Base-by-base conservation (phyloP, 805 yeast genomes). In the Saccharomycopsis fodiens region DNA sequence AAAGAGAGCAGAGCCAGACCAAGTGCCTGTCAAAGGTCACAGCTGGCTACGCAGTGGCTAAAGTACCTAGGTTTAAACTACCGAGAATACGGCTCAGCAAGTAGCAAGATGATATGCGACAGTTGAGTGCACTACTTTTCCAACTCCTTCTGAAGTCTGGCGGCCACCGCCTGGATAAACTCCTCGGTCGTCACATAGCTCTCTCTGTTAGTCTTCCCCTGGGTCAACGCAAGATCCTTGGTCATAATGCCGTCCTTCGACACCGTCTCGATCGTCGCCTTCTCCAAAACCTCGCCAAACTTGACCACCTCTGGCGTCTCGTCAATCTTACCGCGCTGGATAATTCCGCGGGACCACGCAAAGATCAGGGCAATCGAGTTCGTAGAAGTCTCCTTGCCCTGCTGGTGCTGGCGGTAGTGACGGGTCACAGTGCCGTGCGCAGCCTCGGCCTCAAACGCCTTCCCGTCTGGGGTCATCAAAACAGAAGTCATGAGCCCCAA, bases 401-500 rank as follows among this genome's bases (percentile, higher is more conserved):
- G 77, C 65, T 84, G 91, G 57, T 80, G 78, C 63, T 78, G 84
- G 74, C 91, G 80, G 68, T 69, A 84, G 60, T 84, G 93, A 74
- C 93, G 79, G 27, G 93, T 84, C 52, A 84, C 93, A 15, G 93
- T 84, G 56, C 93, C 93, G 59, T 84, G 93, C 29, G 93, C 93
- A 49, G 91, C 91, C 63, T 84, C 93, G 50, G 84, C 72, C 68
- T 84, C 93, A 56, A 80, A 84, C n/a, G 88, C 78, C 61, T 82
- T 81, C 35, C 93, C 93, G 65, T 84, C 91, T 43, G 91, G 89
- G 15, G 91, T 80, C 68, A 83, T 79, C 53, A 84, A 72, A 35
- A 79, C 85, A 8, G 93, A 84, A 7, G 93, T 83, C 93, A 84
- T 84, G 53, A 84, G 71, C 44, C 93, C 93, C 53, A 84, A 68